Percentiles rank a stretch among this genome's conserved stretches.
Evolutionary conservation across 2,329 filamentous ascomycete species (phyloP).

Genomic region (Arthrobotrys pseudoclavata): DNA sequence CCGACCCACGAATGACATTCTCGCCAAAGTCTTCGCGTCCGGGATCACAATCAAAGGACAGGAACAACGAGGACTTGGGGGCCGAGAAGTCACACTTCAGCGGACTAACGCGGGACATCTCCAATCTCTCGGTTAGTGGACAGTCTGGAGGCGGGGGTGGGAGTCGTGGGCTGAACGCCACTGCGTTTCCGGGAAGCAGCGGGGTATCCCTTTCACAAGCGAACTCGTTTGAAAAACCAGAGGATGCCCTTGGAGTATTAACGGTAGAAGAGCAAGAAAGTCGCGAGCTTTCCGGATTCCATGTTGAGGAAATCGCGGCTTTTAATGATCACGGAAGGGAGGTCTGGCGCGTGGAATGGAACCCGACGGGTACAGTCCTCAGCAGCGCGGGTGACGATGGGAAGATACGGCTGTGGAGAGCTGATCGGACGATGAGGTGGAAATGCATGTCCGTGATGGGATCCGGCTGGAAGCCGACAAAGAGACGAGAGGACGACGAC

Average conservation of each 20-base stretch:
- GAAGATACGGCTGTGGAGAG: conserved; percentile 63
- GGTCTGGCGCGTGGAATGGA: conserved; percentile 64
- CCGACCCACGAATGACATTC: conserved; percentile 58
- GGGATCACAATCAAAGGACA: conserved; percentile 49
- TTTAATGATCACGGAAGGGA: conserved; percentile 63
- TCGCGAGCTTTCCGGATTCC: conserved; percentile 59
- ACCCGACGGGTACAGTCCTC: conserved; percentile 63
- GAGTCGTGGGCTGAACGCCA: conserved; percentile 22
- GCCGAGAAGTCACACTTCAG: conserved; percentile 57
- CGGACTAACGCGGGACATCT: conserved; percentile 50
- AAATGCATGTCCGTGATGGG: conserved; percentile 62
- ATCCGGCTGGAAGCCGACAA: conserved; percentile 56
- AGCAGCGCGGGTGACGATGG: conserved; percentile 64
- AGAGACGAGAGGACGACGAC: conserved; percentile 50
- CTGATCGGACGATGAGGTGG: conserved; percentile 62
- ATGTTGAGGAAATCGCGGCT: conserved; percentile 62
- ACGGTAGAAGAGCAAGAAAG: conserved; percentile 58
- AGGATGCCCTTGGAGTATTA: conserved; percentile 49
- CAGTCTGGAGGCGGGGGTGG: conserved; percentile 32
- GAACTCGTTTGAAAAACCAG: conserved; percentile 56
- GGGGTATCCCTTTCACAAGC: conserved; percentile 46
- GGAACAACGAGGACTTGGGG: conserved; percentile 30
- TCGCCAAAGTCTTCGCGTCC: conserved; percentile 48
- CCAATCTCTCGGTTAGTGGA: conserved; percentile 48
- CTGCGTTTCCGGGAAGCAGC: conserved; percentile 42